These are phyloP conservation scores for Hypholoma fasciculare DNA, from an alignment of 768 basidiomycete genomes.

Conservation along the genomic window DNA sequence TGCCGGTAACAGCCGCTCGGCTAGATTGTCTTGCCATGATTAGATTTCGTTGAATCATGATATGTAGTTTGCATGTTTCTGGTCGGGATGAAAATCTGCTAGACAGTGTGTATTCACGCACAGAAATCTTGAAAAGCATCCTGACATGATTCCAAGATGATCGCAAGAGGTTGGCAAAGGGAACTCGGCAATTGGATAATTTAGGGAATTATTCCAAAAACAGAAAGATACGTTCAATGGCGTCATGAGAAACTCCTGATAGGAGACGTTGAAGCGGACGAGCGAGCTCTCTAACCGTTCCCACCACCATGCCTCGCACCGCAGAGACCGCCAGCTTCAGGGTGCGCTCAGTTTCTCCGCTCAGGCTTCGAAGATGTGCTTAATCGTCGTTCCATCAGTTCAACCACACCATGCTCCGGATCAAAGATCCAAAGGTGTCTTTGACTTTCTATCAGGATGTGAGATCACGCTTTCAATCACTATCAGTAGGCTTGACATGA, in stretches of 20 bases:
- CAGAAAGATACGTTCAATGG: background rate
- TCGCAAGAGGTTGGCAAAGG: no score
- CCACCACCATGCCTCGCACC: constrained; percentile 57
- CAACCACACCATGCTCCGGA: constrained; percentile 87
- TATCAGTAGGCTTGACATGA: background rate
- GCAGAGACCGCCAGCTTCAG: constrained; percentile 67
- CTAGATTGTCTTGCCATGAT: no score
- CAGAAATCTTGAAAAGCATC: no score
- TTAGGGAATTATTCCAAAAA: background rate
- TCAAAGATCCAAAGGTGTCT: constrained; percentile 85
- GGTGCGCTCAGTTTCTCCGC: constrained; percentile 28
- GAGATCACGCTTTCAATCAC: constrained; percentile 12
- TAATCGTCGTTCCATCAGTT: constrained; percentile 41
- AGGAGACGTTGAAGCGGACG: background rate
- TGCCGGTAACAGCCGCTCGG: no score
- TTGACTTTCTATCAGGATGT: constrained; percentile 80
- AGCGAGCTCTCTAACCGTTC: background rate
- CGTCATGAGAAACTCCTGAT: background rate
- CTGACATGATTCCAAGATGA: no score
- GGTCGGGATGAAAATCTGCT: no score
- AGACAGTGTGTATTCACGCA: no score
- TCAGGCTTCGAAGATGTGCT: background rate
- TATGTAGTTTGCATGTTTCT: no score
- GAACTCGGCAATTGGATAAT: no score
- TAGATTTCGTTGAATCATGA: no score